Percentiles rank a stretch among this genome's conserved stretches.
Evolutionary conservation across 2,329 filamentous ascomycete species (phyloP).

Genomic region (Colletotrichum musae): DNA sequence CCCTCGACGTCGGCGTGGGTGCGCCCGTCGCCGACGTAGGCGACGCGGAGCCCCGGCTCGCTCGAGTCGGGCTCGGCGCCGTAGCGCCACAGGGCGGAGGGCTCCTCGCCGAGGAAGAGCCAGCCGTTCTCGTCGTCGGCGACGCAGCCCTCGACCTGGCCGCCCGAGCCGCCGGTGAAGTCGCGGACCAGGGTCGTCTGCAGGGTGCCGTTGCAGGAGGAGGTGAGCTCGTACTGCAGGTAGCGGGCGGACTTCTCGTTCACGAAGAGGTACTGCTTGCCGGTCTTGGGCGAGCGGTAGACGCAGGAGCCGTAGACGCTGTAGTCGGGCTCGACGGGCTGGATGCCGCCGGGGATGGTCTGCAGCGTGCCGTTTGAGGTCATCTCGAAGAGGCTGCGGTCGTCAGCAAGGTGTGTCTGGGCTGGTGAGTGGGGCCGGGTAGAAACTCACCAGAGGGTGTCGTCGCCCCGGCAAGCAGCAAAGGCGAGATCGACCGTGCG

Average conservation of each 20-base stretch:
- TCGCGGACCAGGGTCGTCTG: conserved; percentile 63
- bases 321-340: conserved; percentile 61
- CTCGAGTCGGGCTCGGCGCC: conserved; percentile 62
- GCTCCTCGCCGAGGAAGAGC: conserved; percentile 67
- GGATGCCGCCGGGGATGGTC: conserved; percentile 60
- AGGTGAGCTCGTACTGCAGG: conserved; percentile 65
- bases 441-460: conserved; percentile 65
- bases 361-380: conserved; percentile 59
- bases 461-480: conserved; percentile 65
- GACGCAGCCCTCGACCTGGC: conserved; percentile 69
- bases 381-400: conserved; percentile 63
- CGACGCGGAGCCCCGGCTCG: conserved; percentile 53
- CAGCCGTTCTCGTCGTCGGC: conserved; percentile 65
- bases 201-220: conserved; percentile 57
- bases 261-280: conserved; percentile 68
- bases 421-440: fast-evolving
- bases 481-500: conserved; percentile 63
- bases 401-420: neutral
- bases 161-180: conserved; percentile 65
- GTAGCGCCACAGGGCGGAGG: conserved; percentile 66
- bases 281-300: conserved; percentile 62
- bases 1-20: conserved; percentile 70
- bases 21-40: conserved; percentile 60
- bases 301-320: conserved; percentile 67
- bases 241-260: conserved; percentile 69